Evolutionary conservation across 495 filamentous ascomycete genomes (phyloP), one percentile per base, ranked within the genome.

Genomic region (Darksidea phi): DNA sequence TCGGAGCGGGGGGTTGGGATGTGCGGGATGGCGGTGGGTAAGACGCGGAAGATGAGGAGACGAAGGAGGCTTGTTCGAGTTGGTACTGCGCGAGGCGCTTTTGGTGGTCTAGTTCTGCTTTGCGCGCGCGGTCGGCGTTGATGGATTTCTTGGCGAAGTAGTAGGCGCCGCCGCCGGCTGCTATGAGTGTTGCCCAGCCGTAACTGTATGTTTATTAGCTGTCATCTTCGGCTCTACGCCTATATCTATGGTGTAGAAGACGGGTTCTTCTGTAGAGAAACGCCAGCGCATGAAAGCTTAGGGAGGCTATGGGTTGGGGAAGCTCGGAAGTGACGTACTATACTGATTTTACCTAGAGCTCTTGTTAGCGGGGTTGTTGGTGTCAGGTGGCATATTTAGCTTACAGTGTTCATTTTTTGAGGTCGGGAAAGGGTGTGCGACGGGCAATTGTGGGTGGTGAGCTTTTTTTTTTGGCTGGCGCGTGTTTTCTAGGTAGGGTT

Each of bases 141-240:
- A 98, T 92, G 73, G 86, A 87, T 66, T 85, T 80, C 80, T 98
- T 98, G 54, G 94, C 95, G 74, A 96, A 96, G 78, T 90, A 90
- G 81, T 98, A 98, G 63, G 94, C 91, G 53, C 83, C 92, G 70
- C 89, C 94, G 70, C 92, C 94, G 57, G 88, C 87, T 68, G 89
- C 74, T 65, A 89, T 90, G 54, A 97, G 86, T 60, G 86, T 74
- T 52, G 88, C 91, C 93, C 89, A 96, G 66, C 93, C 93, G 67
- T 74, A 76, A 66, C 71, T 70, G 46, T 36, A 10, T 18, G 4
- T 21, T 41, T 13, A 38, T 54, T 20, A 37, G 1, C 25, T 34
- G 25, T 5, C 8, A 28, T 28, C 11, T 45, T 23, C 38, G 32
- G 6, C 11, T 10, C n/a, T 13, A 20, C 56, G 8, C 24, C 21